Base-by-base conservation (phyloP, 169 alveolate genomes). In the Plasmodium coatneyi region DNA sequence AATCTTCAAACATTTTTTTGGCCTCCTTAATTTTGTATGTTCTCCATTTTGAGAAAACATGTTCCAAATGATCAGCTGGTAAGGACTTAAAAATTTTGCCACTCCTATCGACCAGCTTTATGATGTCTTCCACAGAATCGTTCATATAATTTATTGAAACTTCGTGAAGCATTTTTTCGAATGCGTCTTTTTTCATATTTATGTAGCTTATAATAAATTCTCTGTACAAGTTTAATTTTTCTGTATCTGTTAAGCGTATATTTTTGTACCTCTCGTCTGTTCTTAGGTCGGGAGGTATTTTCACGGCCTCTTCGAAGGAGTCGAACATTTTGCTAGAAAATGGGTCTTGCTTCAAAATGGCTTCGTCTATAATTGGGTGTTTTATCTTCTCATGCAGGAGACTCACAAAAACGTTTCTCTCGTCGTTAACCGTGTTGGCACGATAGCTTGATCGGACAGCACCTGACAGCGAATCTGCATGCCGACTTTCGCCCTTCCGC, bases 341-440 rank as follows among this genome's bases (percentile, higher is more conserved):
- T 28, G 76, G 4, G 19, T 71, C 34, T 14, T 46, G 1, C n/a
- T 72, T 72, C 49, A 46, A 49, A 72, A 84, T 12, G n/a, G 52
- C 43, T 16, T 84, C 92, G n/a, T 86, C 81, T 43, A 86, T 19
- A 19, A 6, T 32, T 0, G 87, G 87, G 43, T 39, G 28, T 30
- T 86, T 86, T 56, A 86, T 5, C 70, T 60, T 76, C 80, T 86
- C 93, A 71, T 74, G 87, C 66, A 86, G 80, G 25, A 86, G 16
- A 7, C 71, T 30, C 30, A 79, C 22, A 39, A 86, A 86, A 14
- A 86, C 7, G 70, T 86, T 86, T 56, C 71, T 78, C 19, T 86
- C 82, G 43, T 54, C 82, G 3, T 14, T 60, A 43, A 10, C 25
- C 16, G 79, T 22, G 5, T 12, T 12, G n/a, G n/a, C n/a, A 46